phyloP scores from a whole-genome alignment of 305 asterid genomes.

The Striga hermonthica region DNA sequence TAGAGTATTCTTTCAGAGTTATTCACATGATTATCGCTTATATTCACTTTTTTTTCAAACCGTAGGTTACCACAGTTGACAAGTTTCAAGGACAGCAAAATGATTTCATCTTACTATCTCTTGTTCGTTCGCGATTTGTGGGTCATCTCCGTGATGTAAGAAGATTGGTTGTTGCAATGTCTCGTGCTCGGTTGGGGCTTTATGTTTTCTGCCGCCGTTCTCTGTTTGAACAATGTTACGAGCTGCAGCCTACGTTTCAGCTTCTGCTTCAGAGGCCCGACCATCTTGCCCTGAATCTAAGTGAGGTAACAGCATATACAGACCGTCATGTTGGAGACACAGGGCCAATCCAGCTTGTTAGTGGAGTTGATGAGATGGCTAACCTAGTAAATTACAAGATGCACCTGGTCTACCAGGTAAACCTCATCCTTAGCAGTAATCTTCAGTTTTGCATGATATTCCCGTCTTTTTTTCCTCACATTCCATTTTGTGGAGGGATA shows the following conservation, averaged over 20 bases:
- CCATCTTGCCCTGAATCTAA: conserved; percentile 65
- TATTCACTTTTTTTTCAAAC: conserved; percentile 13
- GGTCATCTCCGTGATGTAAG: conserved; percentile 98
- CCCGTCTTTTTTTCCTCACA: conserved; percentile 5
- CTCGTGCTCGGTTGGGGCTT: conserved; percentile 97
- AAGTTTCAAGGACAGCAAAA: conserved; percentile 99
- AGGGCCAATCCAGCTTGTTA: conserved; percentile 53
- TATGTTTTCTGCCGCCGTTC: conserved; percentile 89
- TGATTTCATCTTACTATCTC: conserved; percentile 79
- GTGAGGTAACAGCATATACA: conserved; percentile 57
- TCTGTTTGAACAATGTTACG: conserved; percentile 94
- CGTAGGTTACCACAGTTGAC: conserved; percentile 89
- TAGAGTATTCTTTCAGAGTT: conserved; percentile 3
- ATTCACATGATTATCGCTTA: conserved; percentile 22
- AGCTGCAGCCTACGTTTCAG: conserved; percentile 89
- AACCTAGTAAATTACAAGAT: conserved; percentile 70
- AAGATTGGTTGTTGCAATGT: conserved; percentile 97
- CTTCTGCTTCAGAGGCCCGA: conserved; percentile 83
- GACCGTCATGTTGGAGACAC: conserved; percentile 77
- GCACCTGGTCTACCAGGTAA: conserved; percentile 73
- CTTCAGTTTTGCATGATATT: not conserved
- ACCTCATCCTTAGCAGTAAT: conserved; percentile 14
- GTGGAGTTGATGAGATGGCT: conserved; percentile 82
- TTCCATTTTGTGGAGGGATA: not conserved
- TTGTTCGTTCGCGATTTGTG: conserved; percentile 92